These are phyloP conservation scores for Corchorus capsularis DNA, from an alignment of 345 rosid species.

Conservation along the genomic window DNA sequence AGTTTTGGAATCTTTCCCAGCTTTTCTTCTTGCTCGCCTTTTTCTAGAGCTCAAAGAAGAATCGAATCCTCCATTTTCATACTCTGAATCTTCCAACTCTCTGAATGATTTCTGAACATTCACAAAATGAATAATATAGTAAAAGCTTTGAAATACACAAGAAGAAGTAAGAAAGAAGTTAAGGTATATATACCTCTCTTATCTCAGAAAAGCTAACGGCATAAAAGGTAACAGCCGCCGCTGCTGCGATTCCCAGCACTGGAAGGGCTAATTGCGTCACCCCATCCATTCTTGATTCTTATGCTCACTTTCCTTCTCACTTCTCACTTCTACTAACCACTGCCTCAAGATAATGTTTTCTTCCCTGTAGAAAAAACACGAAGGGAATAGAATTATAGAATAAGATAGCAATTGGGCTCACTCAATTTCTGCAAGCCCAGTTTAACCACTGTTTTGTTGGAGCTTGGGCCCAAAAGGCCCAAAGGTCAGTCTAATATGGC, in stretches of 20 bases:
- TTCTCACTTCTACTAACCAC: not conserved
- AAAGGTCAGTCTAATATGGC: too few relatives aligned
- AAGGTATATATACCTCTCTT: slow-evolving; percentile 2
- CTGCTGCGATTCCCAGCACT: slow-evolving; percentile 23
- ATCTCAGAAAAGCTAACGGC: slow-evolving; percentile 23
- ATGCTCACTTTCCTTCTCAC: not conserved
- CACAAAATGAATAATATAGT: not conserved
- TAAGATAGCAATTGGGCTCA: not conserved
- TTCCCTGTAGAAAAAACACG: too few relatives aligned
- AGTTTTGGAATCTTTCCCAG: not conserved
- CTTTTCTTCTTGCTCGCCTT: slow-evolving; percentile 16
- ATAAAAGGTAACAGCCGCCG: slow-evolving; percentile 26
- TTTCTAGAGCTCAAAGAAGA: slow-evolving; percentile 19
- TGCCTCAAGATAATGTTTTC: slow-evolving; percentile 6
- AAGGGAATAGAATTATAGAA: not conserved
- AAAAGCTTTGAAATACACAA: not conserved
- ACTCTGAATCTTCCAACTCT: slow-evolving; percentile 18
- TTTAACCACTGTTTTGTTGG: too few relatives aligned
- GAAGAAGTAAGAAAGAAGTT: not conserved
- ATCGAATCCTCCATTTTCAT: slow-evolving; percentile 17
- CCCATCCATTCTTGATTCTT: slow-evolving; percentile 21
- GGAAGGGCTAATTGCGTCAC: slow-evolving; percentile 18
- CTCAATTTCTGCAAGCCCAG: not conserved
- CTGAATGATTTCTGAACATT: slow-evolving; percentile 10
- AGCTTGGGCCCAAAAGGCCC: too few relatives aligned